Evolutionary conservation across 2,329 filamentous ascomycete species (phyloP).

Genomic region (Cadophora sp.): DNA sequence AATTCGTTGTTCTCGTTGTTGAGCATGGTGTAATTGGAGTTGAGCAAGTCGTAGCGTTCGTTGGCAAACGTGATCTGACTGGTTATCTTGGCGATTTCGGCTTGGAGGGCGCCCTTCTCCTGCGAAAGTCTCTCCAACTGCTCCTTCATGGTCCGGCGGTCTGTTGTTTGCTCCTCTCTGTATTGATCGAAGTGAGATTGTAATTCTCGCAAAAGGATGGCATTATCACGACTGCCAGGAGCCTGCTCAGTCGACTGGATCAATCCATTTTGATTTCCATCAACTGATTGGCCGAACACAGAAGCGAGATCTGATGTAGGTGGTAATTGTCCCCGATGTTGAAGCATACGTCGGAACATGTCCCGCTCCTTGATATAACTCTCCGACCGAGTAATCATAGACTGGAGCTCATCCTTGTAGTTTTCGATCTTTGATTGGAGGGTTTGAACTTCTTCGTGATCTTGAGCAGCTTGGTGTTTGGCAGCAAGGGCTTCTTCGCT

Average conservation of each 20-base stretch:
- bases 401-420: constrained; percentile 84
- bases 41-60: constrained; percentile 88
- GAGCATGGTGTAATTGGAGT: constrained; percentile 83
- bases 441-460: constrained; percentile 75
- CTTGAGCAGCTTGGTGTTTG: constrained; percentile 66
- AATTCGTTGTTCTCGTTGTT: constrained; percentile 86
- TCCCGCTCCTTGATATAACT: constrained; percentile 96
- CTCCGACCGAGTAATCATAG: constrained; percentile 82
- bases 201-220: constrained; percentile 82
- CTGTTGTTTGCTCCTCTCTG: constrained; percentile 82
- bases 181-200: constrained; percentile 91
- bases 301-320: constrained; percentile 67
- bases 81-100: constrained; percentile 78
- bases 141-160: constrained; percentile 81
- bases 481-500: constrained; percentile 81
- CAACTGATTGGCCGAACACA: constrained; percentile 74
- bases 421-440: constrained; percentile 76
- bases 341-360: constrained; percentile 95
- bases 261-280: constrained; percentile 60
- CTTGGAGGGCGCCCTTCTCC: constrained; percentile 83
- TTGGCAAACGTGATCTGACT: constrained; percentile 83
- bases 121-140: constrained; percentile 82
- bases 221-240: constrained; percentile 70
- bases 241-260: constrained; percentile 64
- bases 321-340: constrained; percentile 71